Conservation (phyloP, 441 rosid genomes). For the Viola pubescens region DNA sequence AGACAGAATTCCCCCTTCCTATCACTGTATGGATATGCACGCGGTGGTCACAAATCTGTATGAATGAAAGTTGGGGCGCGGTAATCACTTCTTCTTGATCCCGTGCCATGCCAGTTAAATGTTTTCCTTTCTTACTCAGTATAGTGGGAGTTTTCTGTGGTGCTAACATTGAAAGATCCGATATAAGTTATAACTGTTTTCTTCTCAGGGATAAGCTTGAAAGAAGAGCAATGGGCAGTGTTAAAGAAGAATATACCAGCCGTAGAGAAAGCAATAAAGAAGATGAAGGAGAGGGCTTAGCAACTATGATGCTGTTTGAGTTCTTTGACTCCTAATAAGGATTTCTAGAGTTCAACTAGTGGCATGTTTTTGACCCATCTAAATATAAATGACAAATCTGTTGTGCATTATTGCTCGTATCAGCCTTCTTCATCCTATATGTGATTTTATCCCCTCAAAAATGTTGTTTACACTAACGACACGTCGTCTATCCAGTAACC, state of each 20-base stretch:
- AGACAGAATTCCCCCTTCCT: too few species aligned
- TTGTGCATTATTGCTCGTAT: too few species aligned
- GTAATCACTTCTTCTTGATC: too few species aligned
- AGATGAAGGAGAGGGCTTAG: constrained; percentile 46
- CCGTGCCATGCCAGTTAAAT: too few species aligned
- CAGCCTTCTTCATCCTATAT: too few species aligned
- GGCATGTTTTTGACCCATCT: too few species aligned
- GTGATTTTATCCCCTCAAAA: not conserved
- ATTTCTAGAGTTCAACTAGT: too few species aligned
- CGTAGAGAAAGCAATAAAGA: constrained; percentile 55
- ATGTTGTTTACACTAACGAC: not conserved
- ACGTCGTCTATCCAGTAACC: not conserved
- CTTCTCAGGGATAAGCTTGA: constrained; percentile 69
- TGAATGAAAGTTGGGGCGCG: too few species aligned
- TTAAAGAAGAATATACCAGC: constrained; percentile 56
- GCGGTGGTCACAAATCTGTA: too few species aligned
- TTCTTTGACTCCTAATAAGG: too few species aligned
- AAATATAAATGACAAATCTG: too few species aligned
- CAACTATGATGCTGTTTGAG: not conserved
- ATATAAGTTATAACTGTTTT: not conserved
- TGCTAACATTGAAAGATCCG: not conserved
- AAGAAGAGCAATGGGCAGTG: constrained; percentile 70
- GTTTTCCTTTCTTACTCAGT: not conserved
- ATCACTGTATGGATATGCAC: too few species aligned
- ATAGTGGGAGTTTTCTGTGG: not conserved